Evolutionary conservation across 306 rosid genomes (phyloP), one percentile per base, ranked within the genome.

Genomic region (Begonia loranthoides): DNA sequence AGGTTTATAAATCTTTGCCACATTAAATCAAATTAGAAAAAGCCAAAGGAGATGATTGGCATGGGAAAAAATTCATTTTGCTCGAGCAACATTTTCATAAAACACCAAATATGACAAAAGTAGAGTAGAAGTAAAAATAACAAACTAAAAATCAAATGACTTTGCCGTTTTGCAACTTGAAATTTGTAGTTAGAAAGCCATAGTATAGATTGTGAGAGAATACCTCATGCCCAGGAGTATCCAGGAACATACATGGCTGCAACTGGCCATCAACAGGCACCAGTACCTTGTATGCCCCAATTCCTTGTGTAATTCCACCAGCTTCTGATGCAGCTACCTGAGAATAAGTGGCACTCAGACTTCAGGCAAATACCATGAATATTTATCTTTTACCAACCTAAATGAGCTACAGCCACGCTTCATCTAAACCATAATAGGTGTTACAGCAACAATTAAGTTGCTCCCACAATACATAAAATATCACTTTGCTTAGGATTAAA

Each of bases 171-270:
- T 28, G 36, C 36, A 28, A 4, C 36, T 28, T 28, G 8, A 28
- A 4, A 28, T 5, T 28, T 5, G 36, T 28, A 28, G 6, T 28
- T 28, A 28, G 36, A 7, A 28, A 2, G n/a, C 4, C 2, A 22
- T 15, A 6, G 15, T 40, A 41, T 16, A 33, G 17, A 15, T 38
- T 22, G 52, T 15, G 21, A 34, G 55, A 36, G 62, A 16, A 57
- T 83, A 86, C 99, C 95, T 90, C 94, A 10, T 90, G 99, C 21
- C 99, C 95, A 46, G 99, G 99, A 62, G 99, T 90, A 60, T 90
- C 99, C 21, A 90, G 94, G 56, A 90, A 86, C 78, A 90, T 88
- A 70, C 99, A 90, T 6, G 94, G 76, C 66, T 74, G 83, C 60
- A 56, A 45, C 52, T 90, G 82, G 33, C 95, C 94, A 72, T 90